Evolutionary conservation across 2,329 filamentous ascomycete species (phyloP).

Genomic region (Alternaria angustiovoidea): DNA sequence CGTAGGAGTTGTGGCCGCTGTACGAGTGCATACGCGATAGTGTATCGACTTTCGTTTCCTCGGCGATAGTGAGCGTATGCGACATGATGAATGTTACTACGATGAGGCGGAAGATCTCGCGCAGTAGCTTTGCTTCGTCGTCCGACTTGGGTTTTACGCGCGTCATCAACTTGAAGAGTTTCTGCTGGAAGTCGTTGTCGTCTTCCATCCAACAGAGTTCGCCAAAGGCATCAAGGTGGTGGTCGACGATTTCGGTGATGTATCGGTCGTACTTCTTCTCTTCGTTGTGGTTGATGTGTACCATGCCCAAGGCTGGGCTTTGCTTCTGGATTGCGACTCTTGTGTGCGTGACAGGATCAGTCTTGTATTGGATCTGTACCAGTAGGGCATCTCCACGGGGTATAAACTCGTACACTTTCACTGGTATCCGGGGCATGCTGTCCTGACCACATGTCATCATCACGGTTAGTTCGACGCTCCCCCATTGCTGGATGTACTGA

Average conservation of each 20-base stretch:
- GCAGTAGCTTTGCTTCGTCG: constrained; percentile 53
- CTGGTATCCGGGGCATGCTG: constrained; percentile 53
- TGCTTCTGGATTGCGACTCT: constrained; percentile 45
- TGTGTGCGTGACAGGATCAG: constrained; percentile 47
- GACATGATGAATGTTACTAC: constrained; percentile 60
- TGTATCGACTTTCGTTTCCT: constrained; percentile 48
- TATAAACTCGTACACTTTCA: constrained; percentile 58
- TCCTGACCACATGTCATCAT: constrained; percentile 54
- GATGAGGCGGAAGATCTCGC: constrained; percentile 56
- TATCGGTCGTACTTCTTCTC: constrained; percentile 56
- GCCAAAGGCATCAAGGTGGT: constrained; percentile 53
- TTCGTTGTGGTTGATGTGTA: constrained; percentile 55
- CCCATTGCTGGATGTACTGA: constrained; percentile 50
- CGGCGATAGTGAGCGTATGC: constrained; percentile 56
- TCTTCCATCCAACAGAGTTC: constrained; percentile 57
- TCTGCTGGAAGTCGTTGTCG: constrained; percentile 54
- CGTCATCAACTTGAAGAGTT: constrained; percentile 54
- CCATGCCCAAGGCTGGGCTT: constrained; percentile 58
- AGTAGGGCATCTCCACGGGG: constrained; percentile 53
- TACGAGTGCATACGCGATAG: constrained; percentile 52
- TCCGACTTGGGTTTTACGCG: constrained; percentile 50
- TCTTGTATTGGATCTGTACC: constrained; percentile 54
- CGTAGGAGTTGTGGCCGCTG: constrained; percentile 38
- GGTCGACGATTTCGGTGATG: constrained; percentile 53
- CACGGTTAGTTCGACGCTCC: constrained; percentile 50